Percentiles rank a stretch among this genome's conserved stretches.
These are phyloP conservation scores for Raphidocelis subcapitata DNA, from an alignment of 139 green algal genomes.

Conservation along the genomic window DNA sequence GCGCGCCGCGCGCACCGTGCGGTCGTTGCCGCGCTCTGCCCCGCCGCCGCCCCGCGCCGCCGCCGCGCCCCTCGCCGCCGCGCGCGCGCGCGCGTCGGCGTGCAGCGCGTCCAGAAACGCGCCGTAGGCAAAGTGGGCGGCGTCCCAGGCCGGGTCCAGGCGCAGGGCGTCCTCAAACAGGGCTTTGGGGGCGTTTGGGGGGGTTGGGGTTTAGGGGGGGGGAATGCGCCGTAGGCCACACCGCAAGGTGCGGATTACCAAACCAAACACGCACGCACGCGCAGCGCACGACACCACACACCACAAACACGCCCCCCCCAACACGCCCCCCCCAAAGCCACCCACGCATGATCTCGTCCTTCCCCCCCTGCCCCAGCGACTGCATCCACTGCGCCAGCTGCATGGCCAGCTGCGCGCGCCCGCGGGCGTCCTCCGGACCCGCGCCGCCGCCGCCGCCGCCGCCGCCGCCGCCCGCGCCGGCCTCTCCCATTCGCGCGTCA, in stretches of 20 bases:
- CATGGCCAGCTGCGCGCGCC: constrained; percentile 31
- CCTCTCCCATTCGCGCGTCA: neutral
- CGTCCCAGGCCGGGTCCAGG: constrained; percentile 71
- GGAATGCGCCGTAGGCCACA: too few relatives aligned
- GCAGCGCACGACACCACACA: too few relatives aligned
- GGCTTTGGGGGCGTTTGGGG: too few relatives aligned
- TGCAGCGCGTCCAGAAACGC: constrained; percentile 86
- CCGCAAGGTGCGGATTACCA: neutral
- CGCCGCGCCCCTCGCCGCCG: neutral
- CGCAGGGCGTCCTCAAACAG: constrained; percentile 65
- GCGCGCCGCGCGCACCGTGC: too few relatives aligned
- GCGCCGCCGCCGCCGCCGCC: neutral
- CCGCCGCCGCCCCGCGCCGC: constrained; percentile 1
- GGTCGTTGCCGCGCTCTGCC: too few relatives aligned
- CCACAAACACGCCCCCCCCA: too few relatives aligned
- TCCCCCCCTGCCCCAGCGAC: constrained; percentile 71
- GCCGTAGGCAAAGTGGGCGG: constrained; percentile 82
- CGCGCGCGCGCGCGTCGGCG: constrained; percentile 35
- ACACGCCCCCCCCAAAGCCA: neutral
- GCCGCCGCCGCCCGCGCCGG: neutral
- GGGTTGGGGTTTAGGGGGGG: too few relatives aligned
- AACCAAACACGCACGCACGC: too few relatives aligned
- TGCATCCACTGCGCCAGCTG: constrained; percentile 79
- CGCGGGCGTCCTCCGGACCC: neutral
- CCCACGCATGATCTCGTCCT: constrained; percentile 38